phyloP scores from a whole-genome alignment of 345 rosid genomes.

The Eucalyptus erythrocorys region DNA sequence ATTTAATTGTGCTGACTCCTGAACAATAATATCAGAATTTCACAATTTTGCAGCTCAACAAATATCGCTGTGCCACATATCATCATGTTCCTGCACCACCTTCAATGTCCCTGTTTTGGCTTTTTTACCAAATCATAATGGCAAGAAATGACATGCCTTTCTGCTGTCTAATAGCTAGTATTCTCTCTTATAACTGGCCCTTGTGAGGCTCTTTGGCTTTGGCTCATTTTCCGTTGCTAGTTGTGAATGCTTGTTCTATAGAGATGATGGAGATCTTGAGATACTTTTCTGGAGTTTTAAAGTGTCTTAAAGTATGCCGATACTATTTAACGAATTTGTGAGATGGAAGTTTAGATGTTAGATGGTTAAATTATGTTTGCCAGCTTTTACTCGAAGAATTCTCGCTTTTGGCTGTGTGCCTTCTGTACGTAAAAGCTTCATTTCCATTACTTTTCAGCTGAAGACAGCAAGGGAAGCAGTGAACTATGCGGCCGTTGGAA shows the following conservation, averaged over 20 bases:
- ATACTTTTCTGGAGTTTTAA: neutral
- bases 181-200: neutral
- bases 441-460: slow-evolving; percentile 33
- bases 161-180: neutral
- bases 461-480: slow-evolving; percentile 77
- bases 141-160: neutral
- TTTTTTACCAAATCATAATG: neutral
- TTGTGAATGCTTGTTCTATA: neutral
- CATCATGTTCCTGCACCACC: neutral
- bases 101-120: neutral
- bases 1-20: neutral
- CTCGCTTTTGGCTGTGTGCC: neutral
- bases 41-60: neutral
- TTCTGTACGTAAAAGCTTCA: neutral
- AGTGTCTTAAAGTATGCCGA: neutral
- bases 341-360: neutral
- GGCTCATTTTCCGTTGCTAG: neutral
- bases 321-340: neutral
- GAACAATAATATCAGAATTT: neutral
- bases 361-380: neutral
- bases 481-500: slow-evolving; percentile 37
- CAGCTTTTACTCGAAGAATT: neutral
- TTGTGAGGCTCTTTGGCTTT: neutral
- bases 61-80: neutral
- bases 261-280: neutral